Conservation (phyloP, 768 basidiomycete genomes). For the Panaeolus cyanescens region DNA sequence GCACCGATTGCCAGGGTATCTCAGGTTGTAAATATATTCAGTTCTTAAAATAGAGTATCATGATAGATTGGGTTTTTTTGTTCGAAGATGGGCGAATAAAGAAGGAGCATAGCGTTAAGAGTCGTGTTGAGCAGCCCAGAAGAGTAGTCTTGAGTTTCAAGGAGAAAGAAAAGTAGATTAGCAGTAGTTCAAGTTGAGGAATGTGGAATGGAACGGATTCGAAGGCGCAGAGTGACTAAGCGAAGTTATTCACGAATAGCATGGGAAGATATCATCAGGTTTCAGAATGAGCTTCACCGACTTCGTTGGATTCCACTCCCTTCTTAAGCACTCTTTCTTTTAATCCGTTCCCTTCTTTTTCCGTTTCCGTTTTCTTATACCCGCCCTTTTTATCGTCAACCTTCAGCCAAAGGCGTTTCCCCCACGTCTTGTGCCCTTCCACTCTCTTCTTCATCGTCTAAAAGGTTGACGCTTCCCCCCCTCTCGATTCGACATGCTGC, state of each 20-base stretch:
- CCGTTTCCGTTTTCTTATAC: neutral
- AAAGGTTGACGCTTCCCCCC: neutral
- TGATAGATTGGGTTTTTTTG: too few relatives aligned
- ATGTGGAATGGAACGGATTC: neutral
- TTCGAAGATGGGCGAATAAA: too few relatives aligned
- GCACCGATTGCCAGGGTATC: neutral
- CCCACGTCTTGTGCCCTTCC: neutral
- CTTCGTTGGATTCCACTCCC: neutral
- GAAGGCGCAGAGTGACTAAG: neutral
- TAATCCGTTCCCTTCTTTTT: neutral
- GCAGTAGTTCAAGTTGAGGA: neutral
- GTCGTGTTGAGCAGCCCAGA: neutral
- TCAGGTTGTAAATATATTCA: neutral
- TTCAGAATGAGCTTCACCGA: neutral
- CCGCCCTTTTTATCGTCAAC: neutral
- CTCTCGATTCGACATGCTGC: constrained; percentile 15
- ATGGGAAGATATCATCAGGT: constrained; percentile 2
- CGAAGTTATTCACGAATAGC: neutral
- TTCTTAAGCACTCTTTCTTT: constrained; percentile 3
- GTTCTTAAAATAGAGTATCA: neutral
- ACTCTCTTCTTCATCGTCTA: neutral
- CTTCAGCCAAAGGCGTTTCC: constrained; percentile 4
- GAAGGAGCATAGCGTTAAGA: neutral
- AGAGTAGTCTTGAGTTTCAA: neutral
- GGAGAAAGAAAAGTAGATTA: neutral